Percentiles rank a stretch among this genome's conserved stretches.
Conservation (phyloP, 139 green algal genomes). For the Desmodesmus armatus region DNA sequence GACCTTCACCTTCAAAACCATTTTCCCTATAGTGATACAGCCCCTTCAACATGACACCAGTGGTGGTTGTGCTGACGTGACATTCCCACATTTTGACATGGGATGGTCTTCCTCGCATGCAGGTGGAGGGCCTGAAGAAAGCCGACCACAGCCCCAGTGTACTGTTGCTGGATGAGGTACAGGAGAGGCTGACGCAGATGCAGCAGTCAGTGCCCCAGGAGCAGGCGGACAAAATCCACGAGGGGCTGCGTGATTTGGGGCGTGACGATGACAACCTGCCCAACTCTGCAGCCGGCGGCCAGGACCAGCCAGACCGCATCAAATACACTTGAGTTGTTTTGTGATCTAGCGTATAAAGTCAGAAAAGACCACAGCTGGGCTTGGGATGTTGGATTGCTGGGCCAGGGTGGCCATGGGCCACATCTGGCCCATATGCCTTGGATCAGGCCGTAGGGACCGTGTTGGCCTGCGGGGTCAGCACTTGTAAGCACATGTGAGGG, state of each 20-base stretch:
- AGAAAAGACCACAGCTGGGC: too few relatives aligned
- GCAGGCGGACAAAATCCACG: not conserved
- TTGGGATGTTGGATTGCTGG: too few relatives aligned
- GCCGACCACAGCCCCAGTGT: slow-evolving; percentile 32
- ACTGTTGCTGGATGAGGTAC: slow-evolving; percentile 32
- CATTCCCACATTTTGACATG: not conserved
- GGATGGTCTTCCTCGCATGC: too few relatives aligned
- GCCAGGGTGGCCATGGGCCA: too few relatives aligned
- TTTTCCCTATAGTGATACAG: too few relatives aligned
- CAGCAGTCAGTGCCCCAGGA: not conserved
- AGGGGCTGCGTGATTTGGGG: not conserved
- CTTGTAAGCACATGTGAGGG: too few relatives aligned
- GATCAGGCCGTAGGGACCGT: too few relatives aligned
- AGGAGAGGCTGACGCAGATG: slow-evolving; percentile 1
- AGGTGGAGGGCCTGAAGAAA: slow-evolving; percentile 26
- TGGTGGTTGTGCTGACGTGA: not conserved
- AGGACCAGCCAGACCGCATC: slow-evolving; percentile 29
- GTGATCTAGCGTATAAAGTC: too few relatives aligned
- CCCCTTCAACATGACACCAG: too few relatives aligned
- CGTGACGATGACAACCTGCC: not conserved
- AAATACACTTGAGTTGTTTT: slow-evolving; percentile 27
- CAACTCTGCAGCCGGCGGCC: not conserved
- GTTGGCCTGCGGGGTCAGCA: too few relatives aligned
- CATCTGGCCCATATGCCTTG: too few relatives aligned
- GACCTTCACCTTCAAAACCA: too few relatives aligned